phyloP scores from a whole-genome alignment of 163 green algal species.

The Scenedesmus sp. region DNA sequence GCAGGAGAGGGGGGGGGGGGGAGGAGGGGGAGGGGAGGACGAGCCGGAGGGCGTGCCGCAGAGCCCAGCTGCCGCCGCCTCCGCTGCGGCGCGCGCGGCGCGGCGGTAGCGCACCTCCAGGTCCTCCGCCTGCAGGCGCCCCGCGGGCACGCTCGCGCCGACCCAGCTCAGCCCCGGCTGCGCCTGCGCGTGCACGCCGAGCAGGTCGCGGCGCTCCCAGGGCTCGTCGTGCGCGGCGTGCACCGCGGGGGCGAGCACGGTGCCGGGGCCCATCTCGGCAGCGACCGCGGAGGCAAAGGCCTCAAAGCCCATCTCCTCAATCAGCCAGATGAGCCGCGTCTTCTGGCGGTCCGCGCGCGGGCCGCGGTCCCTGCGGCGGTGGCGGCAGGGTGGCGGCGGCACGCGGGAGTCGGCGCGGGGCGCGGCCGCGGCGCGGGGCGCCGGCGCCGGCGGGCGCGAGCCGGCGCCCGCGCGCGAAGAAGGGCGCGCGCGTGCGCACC shows the following conservation, averaged over 20 bases:
- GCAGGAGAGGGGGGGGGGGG: too few relatives aligned
- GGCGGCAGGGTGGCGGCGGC: not conserved
- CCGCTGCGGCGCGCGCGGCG: not conserved
- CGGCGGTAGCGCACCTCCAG: constrained; percentile 49
- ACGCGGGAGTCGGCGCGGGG: too few relatives aligned
- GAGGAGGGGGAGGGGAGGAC: too few relatives aligned
- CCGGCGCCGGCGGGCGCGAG: too few relatives aligned
- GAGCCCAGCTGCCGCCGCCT: not conserved
- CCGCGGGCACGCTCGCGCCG: constrained; percentile 85
- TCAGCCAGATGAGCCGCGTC: constrained; percentile 95
- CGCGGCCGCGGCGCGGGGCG: too few relatives aligned
- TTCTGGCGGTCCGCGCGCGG: constrained; percentile 89
- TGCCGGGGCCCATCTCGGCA: constrained; percentile 33
- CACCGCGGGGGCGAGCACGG: constrained; percentile 25
- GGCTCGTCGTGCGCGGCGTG: constrained; percentile 65
- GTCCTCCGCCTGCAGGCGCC: constrained; percentile 81
- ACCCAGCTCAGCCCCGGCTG: constrained; percentile 80
- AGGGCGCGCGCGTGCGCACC: constrained; percentile 54
- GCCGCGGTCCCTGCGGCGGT: constrained; percentile 75
- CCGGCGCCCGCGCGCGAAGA: too few relatives aligned
- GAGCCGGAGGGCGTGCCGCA: too few relatives aligned
- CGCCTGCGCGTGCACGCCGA: constrained; percentile 95
- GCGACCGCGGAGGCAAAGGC: constrained; percentile 78
- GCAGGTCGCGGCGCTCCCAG: constrained; percentile 82
- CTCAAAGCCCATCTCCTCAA: constrained; percentile 94